Evolutionary conservation across 768 basidiomycete genomes (phyloP).

Genomic region (Russula sp.): DNA sequence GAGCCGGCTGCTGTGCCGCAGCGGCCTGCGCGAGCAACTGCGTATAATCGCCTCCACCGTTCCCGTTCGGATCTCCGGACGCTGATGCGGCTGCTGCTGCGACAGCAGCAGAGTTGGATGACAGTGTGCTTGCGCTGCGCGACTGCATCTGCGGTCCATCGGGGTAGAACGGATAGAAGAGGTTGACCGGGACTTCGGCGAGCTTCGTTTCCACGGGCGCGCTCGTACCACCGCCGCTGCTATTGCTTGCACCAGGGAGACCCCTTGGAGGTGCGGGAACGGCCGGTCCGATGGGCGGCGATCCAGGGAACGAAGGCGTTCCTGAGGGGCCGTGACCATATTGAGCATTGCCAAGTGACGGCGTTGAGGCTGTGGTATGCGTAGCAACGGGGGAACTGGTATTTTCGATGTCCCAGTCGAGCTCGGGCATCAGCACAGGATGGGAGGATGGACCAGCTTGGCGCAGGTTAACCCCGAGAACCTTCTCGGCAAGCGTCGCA

Average conservation of each 20-base stretch:
- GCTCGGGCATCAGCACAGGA: conserved; percentile 43
- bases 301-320: conserved; percentile 34
- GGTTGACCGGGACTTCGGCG: conserved; percentile 61
- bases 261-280: conserved; percentile 1
- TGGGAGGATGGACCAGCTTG: conserved; percentile 45
- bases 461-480: conserved; percentile 71
- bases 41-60: conserved; percentile 43
- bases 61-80: conserved; percentile 6
- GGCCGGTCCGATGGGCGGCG: conserved; percentile 29
- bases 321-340: conserved; percentile 33
- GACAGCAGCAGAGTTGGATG: conserved; percentile 2
- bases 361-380: conserved; percentile 28
- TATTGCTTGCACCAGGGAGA: conserved; percentile 7
- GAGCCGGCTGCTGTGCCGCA: conserved; percentile 46
- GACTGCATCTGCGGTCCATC: conserved; percentile 42
- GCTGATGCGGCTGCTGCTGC: conserved; percentile 12
- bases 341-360: conserved; percentile 37
- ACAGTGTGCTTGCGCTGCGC: conserved; percentile 28
- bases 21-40: conserved; percentile 61
- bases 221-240: background rate
- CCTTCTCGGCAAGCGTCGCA: conserved; percentile 74
- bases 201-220: conserved; percentile 38
- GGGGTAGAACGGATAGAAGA: conserved; percentile 80
- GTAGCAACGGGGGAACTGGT: conserved; percentile 21
- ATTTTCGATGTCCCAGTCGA: conserved; percentile 47